Base-by-base conservation (phyloP, 2,329 filamentous ascomycete genomes). In the Fusarium fujikuroi region DNA sequence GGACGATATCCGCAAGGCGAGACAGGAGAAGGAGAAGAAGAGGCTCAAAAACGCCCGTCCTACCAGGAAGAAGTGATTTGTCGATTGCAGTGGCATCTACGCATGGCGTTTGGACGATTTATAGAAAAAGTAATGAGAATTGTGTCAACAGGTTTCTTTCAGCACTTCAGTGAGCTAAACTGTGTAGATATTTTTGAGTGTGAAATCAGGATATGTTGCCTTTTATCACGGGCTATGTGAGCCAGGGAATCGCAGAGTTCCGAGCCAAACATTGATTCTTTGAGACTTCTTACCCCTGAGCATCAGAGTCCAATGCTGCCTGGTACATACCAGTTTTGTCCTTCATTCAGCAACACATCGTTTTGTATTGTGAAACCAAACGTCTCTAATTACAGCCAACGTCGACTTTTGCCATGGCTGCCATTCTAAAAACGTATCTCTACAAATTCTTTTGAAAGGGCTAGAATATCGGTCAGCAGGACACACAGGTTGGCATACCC, bases 11-110 rank as follows among this genome's bases (percentile, higher is more conserved):
- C 89, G 93, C 78, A 97, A 95, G 87, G 90, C 92, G 69, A 89
- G 96, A 79, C 91, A 91, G 81, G 79, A 94, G 78, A 88, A 93
- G 86, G 92, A 97, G 85, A 89, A 88, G 84, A 90, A 89, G 80
- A 91, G 86, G 81, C 92, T 92, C 80, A 98, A 99, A 90, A 98
- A 97, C 82, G 95, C 93, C 14, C 87, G 95, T 77, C 95, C 95
- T 12, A 80, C 88, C 44, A 92, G 88, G 84, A 94, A 89, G 84
- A 80, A 76, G 74, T 78, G 53, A 74, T 67, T 59, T 49, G 19
- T 58, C 57, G n/a, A 36, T 42, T 52, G 37, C 32, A 49, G 36
- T 52, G 37, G 62, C 23, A 59, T 57, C 44, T 70, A 46, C 44
- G 47, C 71, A 56, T 50, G 71, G 71, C 70, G 71, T 73, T 73